Evolutionary conservation across 257 asterid genomes (phyloP).

Genomic region (Solanum acaule): DNA sequence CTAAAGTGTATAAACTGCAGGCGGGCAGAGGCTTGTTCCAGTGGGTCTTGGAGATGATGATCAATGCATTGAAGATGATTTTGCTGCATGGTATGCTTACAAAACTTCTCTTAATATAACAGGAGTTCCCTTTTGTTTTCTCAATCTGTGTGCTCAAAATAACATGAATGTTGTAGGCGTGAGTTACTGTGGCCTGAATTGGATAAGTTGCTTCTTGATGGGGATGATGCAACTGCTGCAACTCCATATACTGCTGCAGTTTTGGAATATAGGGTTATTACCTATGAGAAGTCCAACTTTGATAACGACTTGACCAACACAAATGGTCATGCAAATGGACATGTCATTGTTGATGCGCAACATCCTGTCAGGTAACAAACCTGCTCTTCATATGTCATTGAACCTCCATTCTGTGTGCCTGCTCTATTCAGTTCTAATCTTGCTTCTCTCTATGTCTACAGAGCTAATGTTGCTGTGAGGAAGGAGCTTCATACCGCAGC

Average conservation of each 20-base stretch:
- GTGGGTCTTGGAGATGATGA: conserved; percentile 99
- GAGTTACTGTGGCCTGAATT: conserved; percentile 89
- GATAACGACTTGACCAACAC: conserved; percentile 30
- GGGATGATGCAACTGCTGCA: conserved; percentile 51
- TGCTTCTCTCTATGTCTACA: conserved; percentile 19
- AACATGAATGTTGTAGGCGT: conserved; percentile 44
- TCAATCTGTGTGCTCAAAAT: background rate
- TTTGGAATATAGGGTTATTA: conserved; percentile 78
- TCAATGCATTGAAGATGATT: conserved; percentile 99
- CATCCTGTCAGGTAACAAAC: conserved; percentile 75
- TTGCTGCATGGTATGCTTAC: conserved; percentile 63
- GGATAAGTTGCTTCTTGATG: conserved; percentile 63
- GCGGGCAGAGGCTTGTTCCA: conserved; percentile 66
- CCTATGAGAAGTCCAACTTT: conserved; percentile 41
- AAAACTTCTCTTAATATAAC: background rate
- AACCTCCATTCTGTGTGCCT: background rate
- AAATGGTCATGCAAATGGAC: conserved; percentile 55
- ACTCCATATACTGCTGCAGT: conserved; percentile 96
- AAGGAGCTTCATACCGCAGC: conserved; percentile 89
- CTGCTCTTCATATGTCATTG: background rate
- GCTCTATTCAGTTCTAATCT: background rate
- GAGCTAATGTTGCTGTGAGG: conserved; percentile 74
- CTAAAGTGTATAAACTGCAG: conserved; percentile 26
- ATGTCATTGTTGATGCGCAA: conserved; percentile 66
- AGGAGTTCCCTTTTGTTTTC: background rate